Percentiles rank a stretch among this genome's conserved stretches.
Conservation (phyloP, 805 yeast species). For the Kuraishia hungarica region DNA sequence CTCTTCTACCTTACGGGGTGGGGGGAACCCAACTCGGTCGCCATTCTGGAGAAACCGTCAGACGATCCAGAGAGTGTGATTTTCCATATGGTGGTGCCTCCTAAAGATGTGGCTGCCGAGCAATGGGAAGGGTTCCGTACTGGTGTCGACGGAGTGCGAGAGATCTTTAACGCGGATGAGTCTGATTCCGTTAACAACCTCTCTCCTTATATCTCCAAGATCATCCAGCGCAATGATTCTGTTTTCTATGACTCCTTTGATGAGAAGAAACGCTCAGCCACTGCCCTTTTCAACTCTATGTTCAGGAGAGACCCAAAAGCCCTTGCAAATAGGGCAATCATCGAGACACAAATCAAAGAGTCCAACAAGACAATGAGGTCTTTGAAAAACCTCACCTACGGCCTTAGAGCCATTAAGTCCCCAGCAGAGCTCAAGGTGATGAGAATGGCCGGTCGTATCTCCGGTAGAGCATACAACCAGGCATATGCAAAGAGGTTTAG, state of each 20-base stretch:
- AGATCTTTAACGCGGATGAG: slow-evolving; percentile 82
- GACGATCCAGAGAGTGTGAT: slow-evolving; percentile 42
- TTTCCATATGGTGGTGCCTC: slow-evolving; percentile 80
- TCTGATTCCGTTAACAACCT: slow-evolving; percentile 43
- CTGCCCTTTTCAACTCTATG: slow-evolving; percentile 5
- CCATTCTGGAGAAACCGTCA: slow-evolving; percentile 54
- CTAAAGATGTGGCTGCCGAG: slow-evolving; percentile 68
- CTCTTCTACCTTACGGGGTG: slow-evolving; percentile 85
- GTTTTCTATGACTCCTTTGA: slow-evolving; percentile 45
- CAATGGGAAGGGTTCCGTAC: slow-evolving; percentile 94
- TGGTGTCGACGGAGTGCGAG: slow-evolving; percentile 75
- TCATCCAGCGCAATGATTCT: slow-evolving; percentile 38
- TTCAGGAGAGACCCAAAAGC: neutral
- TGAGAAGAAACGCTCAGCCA: slow-evolving; percentile 12
- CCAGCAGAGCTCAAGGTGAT: slow-evolving; percentile 67
- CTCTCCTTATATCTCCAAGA: slow-evolving; percentile 31
- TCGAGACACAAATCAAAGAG: slow-evolving; percentile 16
- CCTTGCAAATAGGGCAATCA: slow-evolving; percentile 8
- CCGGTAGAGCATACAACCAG: slow-evolving; percentile 75
- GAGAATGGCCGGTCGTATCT: slow-evolving; percentile 76
- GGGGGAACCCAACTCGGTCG: slow-evolving; percentile 80
- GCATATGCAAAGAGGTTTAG: slow-evolving; percentile 64
- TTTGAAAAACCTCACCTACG: slow-evolving; percentile 31
- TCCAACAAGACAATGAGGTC: slow-evolving; percentile 32
- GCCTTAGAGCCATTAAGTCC: slow-evolving; percentile 64